Evolutionary conservation across 2,329 filamentous ascomycete genomes (phyloP), one percentile per base, ranked within the genome.

Genomic region (Lachnellula cervina): DNA sequence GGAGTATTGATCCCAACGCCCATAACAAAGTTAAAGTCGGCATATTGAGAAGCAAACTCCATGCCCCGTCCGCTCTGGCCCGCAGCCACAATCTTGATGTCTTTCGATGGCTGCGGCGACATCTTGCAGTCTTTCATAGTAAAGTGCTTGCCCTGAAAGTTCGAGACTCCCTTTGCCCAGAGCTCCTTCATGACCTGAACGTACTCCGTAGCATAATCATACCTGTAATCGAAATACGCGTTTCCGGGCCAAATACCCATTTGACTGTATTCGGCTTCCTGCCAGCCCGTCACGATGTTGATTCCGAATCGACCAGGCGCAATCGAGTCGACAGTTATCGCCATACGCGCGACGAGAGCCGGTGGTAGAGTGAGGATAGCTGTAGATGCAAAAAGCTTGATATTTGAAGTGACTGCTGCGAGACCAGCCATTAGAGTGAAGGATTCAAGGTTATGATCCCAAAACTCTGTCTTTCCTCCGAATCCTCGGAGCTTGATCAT

Each of bases 271-370:
- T 71, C 69, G 14, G 68, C 68, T 49, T 62, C 57, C 48, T 70
- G 68, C 69, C 69, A 71, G 5, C 68, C 69, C 2, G 69, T 70
- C 23, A 70, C 69, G 40, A 71, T 70, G 52, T 71, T 71, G 49
- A 71, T 49, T 2, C 69, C 67, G 37, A 69, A 70, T 19, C 69
- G 61, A 3, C 69, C 67, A 0, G 69, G 67, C 2, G 68, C 69
- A 19, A 70, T 66, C 3, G 63, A 65, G 48, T 70, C 68, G 45
- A 70, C 63, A 11, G 69, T 70, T 0, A 60, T 62, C 2, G 67
- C 68, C 69, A 70, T 70, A 25, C 68, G 60, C 2, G 67, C 68
- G 3, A 64, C 66, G 6, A 70, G 55, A 0, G 68, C 64, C 4
- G 68, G 68, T 7, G 69, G 69, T 4, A 71, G 54, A 13, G 66